Evolutionary conservation across 805 yeast species (phyloP), one percentile per base, ranked within the genome.

Genomic region (Zygotorulaspora florentina): DNA sequence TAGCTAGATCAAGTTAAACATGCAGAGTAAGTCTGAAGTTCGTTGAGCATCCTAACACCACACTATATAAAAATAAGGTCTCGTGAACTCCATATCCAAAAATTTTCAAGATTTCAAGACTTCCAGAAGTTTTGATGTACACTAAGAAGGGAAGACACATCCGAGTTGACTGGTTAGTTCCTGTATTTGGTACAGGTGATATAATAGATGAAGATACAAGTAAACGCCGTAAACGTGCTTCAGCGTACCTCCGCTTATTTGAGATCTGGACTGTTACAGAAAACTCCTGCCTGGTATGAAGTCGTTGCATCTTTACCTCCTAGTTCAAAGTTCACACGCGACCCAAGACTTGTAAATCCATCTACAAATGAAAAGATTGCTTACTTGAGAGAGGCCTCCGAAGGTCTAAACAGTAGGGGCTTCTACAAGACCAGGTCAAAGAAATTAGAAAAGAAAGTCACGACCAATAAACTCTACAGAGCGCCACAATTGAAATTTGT

Each of bases 281-380:
- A 75, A 27, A 83, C 85, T 58, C 99, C 99, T 1, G 83, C 83
- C 1, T 93, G 98, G 99, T 88, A 76, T 66, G 81, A 83, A 52
- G 91, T 86, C 5, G 88, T 93, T 12, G 86, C 87, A 3, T 74
- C 81, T 23, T 75, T 83, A 55, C 97, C 97, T 33, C 98, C 98
- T 29, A 71, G 77, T 35, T 75, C 76, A 48, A 79, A 80, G 54
- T 75, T 83, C 54, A 54, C 55, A 13, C 53, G 69, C 13, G 59
- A 55, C 17, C 68, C 69, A 16, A 56, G 47, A 17, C 48, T 61
- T 4, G 39, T 43, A 26, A 54, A 61, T 40, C 67, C 66, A 10
- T 48, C 58, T 4, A 60, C 49, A 29, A 43, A 48, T 23, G 48
- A 57, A 34, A 47, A 46, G 16, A 47, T 50, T 5, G 50, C 54